Conservation (phyloP, 2,329 filamentous ascomycete genomes). For the Sporothrix brunneoviolacea region DNA sequence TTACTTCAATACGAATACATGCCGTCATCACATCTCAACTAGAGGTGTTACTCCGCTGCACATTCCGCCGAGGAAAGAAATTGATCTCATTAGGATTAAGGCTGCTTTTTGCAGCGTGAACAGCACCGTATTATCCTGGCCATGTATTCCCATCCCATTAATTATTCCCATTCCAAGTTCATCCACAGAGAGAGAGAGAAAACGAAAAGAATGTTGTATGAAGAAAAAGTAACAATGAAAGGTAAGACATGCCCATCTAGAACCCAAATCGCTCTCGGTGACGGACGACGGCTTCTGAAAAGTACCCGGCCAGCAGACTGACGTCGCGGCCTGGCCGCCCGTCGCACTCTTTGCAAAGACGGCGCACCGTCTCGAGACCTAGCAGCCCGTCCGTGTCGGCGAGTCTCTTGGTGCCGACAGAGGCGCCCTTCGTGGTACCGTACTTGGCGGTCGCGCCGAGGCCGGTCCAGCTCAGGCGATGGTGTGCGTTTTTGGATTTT, state of each 20-base stretch:
- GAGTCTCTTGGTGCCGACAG: conserved; percentile 15
- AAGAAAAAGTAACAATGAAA: neutral
- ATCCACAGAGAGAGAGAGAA: neutral
- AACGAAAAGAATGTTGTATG: neutral
- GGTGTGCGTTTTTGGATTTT: conserved; percentile 20
- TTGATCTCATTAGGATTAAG: too few relatives aligned
- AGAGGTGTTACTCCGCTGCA: too few relatives aligned
- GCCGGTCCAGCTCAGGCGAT: conserved; percentile 35
- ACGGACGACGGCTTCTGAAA: conserved; percentile 12
- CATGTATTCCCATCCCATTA: too few relatives aligned
- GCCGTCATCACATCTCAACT: too few relatives aligned
- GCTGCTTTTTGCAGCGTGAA: too few relatives aligned
- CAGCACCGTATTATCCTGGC: too few relatives aligned
- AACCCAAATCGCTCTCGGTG: conserved; percentile 12
- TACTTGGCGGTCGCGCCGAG: conserved; percentile 28
- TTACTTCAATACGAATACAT: too few relatives aligned
- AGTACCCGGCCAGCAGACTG: conserved; percentile 26
- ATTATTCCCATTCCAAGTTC: too few relatives aligned
- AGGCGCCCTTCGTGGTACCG: neutral
- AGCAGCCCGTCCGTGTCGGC: conserved; percentile 28
- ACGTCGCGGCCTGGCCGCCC: conserved; percentile 29
- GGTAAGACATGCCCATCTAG: neutral
- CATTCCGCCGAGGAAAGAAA: too few relatives aligned
- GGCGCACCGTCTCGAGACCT: conserved; percentile 29
- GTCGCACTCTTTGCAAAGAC: conserved; percentile 27